A percentile compares a stretch with the other conserved stretches of the same genome.
phyloP scores from a whole-genome alignment of 306 rosid species.

The Geum urbanum region DNA sequence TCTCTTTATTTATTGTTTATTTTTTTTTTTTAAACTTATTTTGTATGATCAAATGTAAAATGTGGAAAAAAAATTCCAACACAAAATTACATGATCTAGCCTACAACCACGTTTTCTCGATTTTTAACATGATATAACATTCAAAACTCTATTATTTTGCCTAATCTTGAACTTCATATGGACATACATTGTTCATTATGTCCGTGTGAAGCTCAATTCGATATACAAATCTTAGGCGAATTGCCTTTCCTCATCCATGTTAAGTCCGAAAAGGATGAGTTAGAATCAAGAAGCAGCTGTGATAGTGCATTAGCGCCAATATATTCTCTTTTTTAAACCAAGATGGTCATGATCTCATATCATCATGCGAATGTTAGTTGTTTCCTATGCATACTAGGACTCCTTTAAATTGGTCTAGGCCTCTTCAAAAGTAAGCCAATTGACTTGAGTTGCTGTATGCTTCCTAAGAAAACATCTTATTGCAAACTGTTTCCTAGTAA shows the following conservation, averaged over 20 bases:
- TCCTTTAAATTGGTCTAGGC: neutral
- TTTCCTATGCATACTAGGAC: slow-evolving; percentile 3
- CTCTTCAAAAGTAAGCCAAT: neutral
- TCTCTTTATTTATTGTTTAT: too few species aligned
- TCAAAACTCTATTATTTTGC: too few species aligned
- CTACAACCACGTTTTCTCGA: too few species aligned
- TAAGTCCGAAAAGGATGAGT: neutral
- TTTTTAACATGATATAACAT: too few species aligned
- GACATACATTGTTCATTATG: too few species aligned
- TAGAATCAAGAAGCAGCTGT: neutral
- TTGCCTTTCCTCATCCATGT: neutral
- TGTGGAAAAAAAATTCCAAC: too few species aligned
- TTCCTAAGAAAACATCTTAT: slow-evolving; percentile 24
- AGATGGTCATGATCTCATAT: neutral
- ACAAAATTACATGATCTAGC: too few species aligned
- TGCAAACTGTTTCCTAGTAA: slow-evolving; percentile 16
- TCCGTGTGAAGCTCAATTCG: too few species aligned
- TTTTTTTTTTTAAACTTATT: too few species aligned
- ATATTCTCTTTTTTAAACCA: neutral
- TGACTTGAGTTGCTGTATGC: neutral
- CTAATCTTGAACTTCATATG: too few species aligned
- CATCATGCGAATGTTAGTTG: neutral
- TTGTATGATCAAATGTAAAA: too few species aligned
- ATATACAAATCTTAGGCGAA: neutral
- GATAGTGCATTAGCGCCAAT: neutral